Base-by-base conservation (phyloP, 257 asterid species). In the Lantana camara region DNA sequence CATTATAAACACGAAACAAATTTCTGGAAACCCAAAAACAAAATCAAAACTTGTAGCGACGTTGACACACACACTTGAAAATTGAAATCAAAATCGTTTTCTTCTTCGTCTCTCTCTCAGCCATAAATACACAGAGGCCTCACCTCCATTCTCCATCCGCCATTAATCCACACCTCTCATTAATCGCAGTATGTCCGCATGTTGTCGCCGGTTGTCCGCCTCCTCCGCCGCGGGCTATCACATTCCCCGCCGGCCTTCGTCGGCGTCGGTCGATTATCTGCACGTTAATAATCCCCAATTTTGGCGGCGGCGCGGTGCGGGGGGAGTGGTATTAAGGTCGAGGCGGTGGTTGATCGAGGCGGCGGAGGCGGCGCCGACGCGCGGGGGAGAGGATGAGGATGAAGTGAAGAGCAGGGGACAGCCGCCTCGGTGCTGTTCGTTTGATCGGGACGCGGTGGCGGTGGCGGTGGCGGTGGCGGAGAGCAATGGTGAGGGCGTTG, bases 401-500 rank as follows among this genome's bases (percentile, higher is more conserved):
- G 57, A 10, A 22, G 51, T 10, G 63, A 72, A 50, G 79, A 57
- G 4, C 64, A 38, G 71, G 51, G 27, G 13, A 23, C 72, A 45
- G 67, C 77, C 63, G 32, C 75, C 65, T 24, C 74, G 55, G 44
- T 75, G 69, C 67, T 65, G 64, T 71, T 41, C 84, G 52, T 57
- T 59, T 37, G 75, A 75, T 52, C 67, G 69, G 63, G 85, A 61
- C 70, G 80, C 66, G 62, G 79, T 57, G 73, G 78, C 32, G 70
- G 67, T 32, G 67, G 80, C 66, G 62, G 79, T 57, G 73, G 78
- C 32, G 70, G 67, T 32, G 67, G 66, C 56, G 42, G 59, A 63
- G 48, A 63, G 63, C 27, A 14, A 19, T 30, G 63, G 20, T 13
- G 71, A 27, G n/a, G 81, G 62, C 49, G 76, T 37, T 52, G 71